Conservation (phyloP, 345 rosid species). For the Anastatica hierochuntica region DNA sequence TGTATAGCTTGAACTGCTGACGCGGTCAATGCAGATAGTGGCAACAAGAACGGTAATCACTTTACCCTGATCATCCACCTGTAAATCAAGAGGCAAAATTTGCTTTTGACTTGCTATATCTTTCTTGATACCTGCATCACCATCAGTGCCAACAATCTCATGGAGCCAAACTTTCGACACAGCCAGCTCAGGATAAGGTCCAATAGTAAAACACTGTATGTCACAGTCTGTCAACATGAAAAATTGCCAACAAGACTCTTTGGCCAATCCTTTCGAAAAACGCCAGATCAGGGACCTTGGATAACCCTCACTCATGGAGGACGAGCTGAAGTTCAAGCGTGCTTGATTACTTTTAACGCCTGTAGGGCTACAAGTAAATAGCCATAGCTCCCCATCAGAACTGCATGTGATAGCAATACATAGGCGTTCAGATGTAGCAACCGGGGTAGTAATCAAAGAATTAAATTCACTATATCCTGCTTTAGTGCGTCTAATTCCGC, state of each 20-base stretch:
- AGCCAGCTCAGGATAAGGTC: conserved; percentile 32
- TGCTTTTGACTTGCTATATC: conserved; percentile 89
- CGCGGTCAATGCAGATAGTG: conserved; percentile 80
- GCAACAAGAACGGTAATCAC: conserved; percentile 81
- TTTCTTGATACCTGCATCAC: conserved; percentile 73
- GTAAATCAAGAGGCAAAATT: conserved; percentile 86
- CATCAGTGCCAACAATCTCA: conserved; percentile 72
- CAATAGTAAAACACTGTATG: conserved; percentile 51
- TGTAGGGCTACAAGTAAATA: conserved; percentile 48
- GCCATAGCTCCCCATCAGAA: conserved; percentile 72
- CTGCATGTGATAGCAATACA: conserved; percentile 65
- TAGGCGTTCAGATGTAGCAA: conserved; percentile 24
- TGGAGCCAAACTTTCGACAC: conserved; percentile 66
- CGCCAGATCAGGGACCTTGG: conserved; percentile 78
- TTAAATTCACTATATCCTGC: conserved; percentile 33
- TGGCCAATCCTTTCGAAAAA: conserved; percentile 20
- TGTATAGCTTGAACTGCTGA: conserved; percentile 84
- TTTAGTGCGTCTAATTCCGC: conserved; percentile 29
- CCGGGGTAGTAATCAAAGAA: conserved; percentile 58
- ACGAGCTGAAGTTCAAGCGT: conserved; percentile 27
- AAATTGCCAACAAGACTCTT: conserved; percentile 44
- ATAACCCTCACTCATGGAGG: conserved; percentile 50
- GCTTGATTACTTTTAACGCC: conserved; percentile 34
- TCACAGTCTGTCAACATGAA: conserved; percentile 65
- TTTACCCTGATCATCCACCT: conserved; percentile 70